Base-by-base conservation (phyloP, 176 grass and related monocot species). In the Alopecurus myosuroides region DNA sequence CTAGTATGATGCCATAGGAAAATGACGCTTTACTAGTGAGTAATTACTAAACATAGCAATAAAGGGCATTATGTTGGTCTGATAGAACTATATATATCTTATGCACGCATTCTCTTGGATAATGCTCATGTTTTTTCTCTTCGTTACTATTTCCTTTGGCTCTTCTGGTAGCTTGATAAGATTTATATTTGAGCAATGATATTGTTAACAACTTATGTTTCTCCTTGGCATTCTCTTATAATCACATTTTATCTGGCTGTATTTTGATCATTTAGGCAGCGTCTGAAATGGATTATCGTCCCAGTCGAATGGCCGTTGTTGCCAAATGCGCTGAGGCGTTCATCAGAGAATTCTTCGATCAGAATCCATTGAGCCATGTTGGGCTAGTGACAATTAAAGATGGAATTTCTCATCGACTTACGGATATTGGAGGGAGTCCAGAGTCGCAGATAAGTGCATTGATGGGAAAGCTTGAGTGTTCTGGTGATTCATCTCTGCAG, bases 301-400 rank as follows among this genome's bases (percentile, higher is more conserved):
- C 97, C 72, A 99, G 90, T 87, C 83, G 97, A 74, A 99, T 99
- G 97, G 94, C 82, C 29, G 84, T 90, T 34, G 94, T 91, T 73
- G 94, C 97, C 60, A 99, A 91, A 70, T 86, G 86, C 45, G 84
- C 92, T 11, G 94, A 97, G 78, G 82, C 63, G 20, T 99, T 99
- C 70, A 97, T 94, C 71, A 93, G 97, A 85, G 94, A 99, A 82
- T 99, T 97, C 84, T 99, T 99, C 31, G 94, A 99, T 84, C 97
- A 99, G 84, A 99, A 99, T 84, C 97, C 94, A 1, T 85, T 99
- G 75, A 97, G 94, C 55, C 97, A 99, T 91, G 85, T 99, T 51
- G 97, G 97, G 25, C 39, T 97, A 60, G 83, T 97, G 26, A 92
- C 84, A 2, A 89, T 99, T 84, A 97, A 92, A 86, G 94, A 99